Conservation (phyloP, 495 filamentous ascomycete genomes). For the Penicillium manginii region DNA sequence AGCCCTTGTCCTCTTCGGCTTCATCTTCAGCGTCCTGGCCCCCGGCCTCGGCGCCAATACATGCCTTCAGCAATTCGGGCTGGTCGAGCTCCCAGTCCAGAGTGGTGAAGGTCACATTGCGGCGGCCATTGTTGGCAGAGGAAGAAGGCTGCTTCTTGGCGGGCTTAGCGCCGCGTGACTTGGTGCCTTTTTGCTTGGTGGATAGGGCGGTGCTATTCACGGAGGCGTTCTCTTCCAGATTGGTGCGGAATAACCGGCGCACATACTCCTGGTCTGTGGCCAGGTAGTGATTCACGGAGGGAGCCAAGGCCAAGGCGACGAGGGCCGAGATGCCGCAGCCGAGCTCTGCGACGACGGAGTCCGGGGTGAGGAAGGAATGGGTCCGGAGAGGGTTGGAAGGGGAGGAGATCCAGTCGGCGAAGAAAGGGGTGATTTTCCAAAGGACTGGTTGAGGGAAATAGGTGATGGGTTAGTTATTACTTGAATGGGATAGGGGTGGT, state of each 20-base stretch:
- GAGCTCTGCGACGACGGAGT: slow-evolving; percentile 74
- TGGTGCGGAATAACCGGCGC: slow-evolving; percentile 69
- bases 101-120: slow-evolving; percentile 46
- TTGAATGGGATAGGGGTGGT: neutral
- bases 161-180: slow-evolving; percentile 26
- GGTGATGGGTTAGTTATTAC: neutral
- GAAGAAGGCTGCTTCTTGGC: slow-evolving; percentile 14
- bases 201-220: neutral
- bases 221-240: slow-evolving; percentile 66
- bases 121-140: neutral
- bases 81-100: slow-evolving; percentile 52
- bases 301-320: slow-evolving; percentile 66
- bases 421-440: slow-evolving; percentile 89
- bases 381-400: slow-evolving; percentile 67
- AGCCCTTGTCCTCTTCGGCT: slow-evolving; percentile 35
- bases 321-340: slow-evolving; percentile 86
- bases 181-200: slow-evolving; percentile 17
- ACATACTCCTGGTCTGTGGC: slow-evolving; percentile 92
- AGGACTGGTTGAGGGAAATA: slow-evolving; percentile 57
- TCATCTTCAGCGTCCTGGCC: slow-evolving; percentile 8
- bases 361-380: slow-evolving; percentile 52
- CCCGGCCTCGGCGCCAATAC: slow-evolving; percentile 18
- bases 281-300: slow-evolving; percentile 65
- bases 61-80: slow-evolving; percentile 34
- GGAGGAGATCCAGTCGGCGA: slow-evolving; percentile 79